Percentiles rank a stretch among this genome's conserved stretches.
Conservation (phyloP, 1,139 yeast species). For the Suhomyces coccinellae region DNA sequence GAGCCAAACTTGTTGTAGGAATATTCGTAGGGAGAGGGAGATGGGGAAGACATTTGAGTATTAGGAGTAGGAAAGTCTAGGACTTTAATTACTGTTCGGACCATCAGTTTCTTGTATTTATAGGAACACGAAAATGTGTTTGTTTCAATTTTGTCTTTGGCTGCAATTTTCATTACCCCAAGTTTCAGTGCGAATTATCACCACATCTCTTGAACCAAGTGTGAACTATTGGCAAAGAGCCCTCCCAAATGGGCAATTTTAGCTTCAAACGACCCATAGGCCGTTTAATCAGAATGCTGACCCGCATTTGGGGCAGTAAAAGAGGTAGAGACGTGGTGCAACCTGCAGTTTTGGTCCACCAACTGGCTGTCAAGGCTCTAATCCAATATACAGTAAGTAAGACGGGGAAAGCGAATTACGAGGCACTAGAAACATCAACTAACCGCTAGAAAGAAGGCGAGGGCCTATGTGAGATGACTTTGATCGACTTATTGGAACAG, state of each 20-base stretch:
- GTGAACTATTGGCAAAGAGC: background rate
- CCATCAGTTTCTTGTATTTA: background rate
- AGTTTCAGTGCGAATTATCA: background rate
- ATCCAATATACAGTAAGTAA: background rate
- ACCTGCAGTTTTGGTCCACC: background rate
- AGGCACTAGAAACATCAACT: background rate
- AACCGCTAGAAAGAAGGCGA: background rate
- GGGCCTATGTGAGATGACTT: background rate
- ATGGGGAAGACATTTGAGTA: background rate
- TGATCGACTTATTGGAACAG: background rate
- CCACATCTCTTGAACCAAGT: background rate
- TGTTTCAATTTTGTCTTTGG: background rate
- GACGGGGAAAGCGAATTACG: background rate
- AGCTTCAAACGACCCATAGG: background rate
- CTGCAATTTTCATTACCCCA: background rate
- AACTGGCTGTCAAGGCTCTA: background rate
- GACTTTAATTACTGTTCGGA: background rate
- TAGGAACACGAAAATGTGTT: background rate
- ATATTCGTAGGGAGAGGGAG: constrained; percentile 7
- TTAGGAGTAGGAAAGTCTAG: background rate
- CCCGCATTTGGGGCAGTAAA: background rate
- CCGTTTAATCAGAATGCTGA: background rate
- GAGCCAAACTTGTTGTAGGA: constrained; percentile 15
- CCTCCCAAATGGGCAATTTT: background rate
- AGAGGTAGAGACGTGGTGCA: background rate